Evolutionary conservation across 2,329 filamentous ascomycete species (phyloP).

Genomic region (Didymella segeticola): DNA sequence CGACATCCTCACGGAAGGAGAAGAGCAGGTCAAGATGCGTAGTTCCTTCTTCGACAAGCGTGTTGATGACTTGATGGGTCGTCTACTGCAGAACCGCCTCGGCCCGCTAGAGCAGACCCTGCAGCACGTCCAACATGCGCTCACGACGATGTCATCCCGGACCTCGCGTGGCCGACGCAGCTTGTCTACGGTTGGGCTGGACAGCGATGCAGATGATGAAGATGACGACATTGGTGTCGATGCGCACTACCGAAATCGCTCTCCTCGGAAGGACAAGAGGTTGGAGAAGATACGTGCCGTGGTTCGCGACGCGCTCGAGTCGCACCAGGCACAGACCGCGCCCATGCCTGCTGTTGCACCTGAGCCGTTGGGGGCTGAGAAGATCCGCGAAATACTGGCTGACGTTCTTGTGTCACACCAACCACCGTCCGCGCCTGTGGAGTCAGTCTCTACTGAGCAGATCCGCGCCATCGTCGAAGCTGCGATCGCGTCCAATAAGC

Average conservation of each 20-base stretch:
- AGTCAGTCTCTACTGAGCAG: constrained; percentile 67
- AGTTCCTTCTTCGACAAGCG: constrained; percentile 90
- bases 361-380: constrained; percentile 64
- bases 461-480: constrained; percentile 69
- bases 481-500: constrained; percentile 61
- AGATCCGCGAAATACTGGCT: constrained; percentile 67
- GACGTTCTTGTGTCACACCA: constrained; percentile 66
- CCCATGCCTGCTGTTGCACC: constrained; percentile 35
- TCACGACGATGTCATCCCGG: constrained; percentile 65
- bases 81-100: constrained; percentile 76
- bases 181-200: constrained; percentile 69
- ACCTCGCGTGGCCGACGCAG: constrained; percentile 65
- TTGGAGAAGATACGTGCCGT: constrained; percentile 75
- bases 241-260: constrained; percentile 70
- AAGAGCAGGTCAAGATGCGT: constrained; percentile 80
- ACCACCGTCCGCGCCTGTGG: constrained; percentile 30
- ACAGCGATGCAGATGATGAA: constrained; percentile 95
- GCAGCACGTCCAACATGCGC: constrained; percentile 73
- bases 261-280: constrained; percentile 78
- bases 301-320: constrained; percentile 68
- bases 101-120: constrained; percentile 83
- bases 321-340: constrained; percentile 49
- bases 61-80: constrained; percentile 84
- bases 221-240: constrained; percentile 71
- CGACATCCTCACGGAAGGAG: constrained; percentile 77